Percentiles rank a stretch among this genome's conserved stretches.
phyloP scores from a whole-genome alignment of 2,329 filamentous ascomycete species.

The Rhynchosporium secalis region DNA sequence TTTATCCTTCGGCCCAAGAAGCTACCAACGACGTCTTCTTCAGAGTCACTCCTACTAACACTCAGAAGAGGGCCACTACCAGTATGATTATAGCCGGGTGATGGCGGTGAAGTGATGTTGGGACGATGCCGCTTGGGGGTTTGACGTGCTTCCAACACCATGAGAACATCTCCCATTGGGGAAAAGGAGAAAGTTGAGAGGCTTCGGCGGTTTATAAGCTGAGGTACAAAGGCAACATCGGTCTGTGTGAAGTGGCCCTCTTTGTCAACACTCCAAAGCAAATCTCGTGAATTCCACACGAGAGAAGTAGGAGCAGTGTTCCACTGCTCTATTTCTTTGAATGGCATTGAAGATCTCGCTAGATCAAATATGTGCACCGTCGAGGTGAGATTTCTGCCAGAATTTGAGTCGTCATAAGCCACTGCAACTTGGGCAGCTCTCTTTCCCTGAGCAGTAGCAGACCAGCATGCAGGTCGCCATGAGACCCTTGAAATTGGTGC shows the following conservation, averaged over 20 bases:
- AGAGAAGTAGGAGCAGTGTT: conserved; percentile 57
- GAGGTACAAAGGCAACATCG: conserved; percentile 63
- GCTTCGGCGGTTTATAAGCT: conserved; percentile 61
- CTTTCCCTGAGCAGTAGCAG: conserved; percentile 59
- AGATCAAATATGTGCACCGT: conserved; percentile 68
- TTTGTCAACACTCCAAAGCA: conserved; percentile 65
- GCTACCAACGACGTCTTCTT: conserved; percentile 62
- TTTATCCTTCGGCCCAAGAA: conserved; percentile 54
- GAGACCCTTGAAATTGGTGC: conserved; percentile 59
- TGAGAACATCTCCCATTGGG: conserved; percentile 57
- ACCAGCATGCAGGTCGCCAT: conserved; percentile 67
- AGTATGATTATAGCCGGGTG: conserved; percentile 41
- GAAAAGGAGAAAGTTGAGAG: conserved; percentile 63
- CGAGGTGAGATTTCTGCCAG: conserved; percentile 55
- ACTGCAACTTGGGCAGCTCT: conserved; percentile 63
- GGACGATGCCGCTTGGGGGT: conserved; percentile 47
- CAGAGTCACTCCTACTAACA: conserved; percentile 62
- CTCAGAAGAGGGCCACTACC: conserved; percentile 53
- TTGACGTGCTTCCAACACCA: conserved; percentile 61
- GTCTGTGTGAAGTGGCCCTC: conserved; percentile 65
- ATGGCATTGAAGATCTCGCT: conserved; percentile 65
- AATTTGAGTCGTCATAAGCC: conserved; percentile 58
- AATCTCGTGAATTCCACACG: conserved; percentile 64
- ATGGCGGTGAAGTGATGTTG: conserved; percentile 34
- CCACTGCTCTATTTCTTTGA: conserved; percentile 64